Base-by-base conservation (phyloP, 192 early-diverging fungal species). In the Podochytrium sp. region DNA sequence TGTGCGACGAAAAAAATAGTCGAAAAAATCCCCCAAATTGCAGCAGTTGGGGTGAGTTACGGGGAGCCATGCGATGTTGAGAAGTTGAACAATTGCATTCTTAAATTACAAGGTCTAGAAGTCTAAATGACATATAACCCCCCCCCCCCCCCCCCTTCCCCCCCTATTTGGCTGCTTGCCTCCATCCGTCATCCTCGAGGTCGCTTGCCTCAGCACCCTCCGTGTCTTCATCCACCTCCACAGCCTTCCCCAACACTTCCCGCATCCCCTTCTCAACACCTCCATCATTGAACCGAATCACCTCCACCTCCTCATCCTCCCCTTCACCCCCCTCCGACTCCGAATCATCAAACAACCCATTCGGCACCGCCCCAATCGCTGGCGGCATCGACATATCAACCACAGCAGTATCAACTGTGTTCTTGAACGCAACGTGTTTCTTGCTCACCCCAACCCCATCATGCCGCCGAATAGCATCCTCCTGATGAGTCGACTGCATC, bases 301-400 rank as follows among this genome's bases (percentile, higher is more conserved):
- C 25, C 7, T 50, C 16, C 25, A 12, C 20, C 2, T 35, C 66
- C 33, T 52, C 47, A 7, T 55, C 33, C 30, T n/a, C 39, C 18
- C 37, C 52, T 14, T 60, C 57, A 16, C 34, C 51, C 5, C 35
- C 52, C 5, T 55, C 55, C 1, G 69, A 12, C 7, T 61, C 59
- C 20, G 59, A 71, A 42, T 57, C 69, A 30, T 59, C 56, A 71
- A 71, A 71, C 29, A 71, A 60, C n/a, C 56, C 56, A 32, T 65
- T 35, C 41, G 25, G n/a, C 6, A 47, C 27, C 2, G 63, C 63
- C 7, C 14, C 41, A n/a, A 30, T 25, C 2, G 63, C 39, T 47
- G 63, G 63, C 1, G 63, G 63, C 63, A 25, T 20, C 4, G 63
- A 65, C 29, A 65, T 14, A 29, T 65, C 63, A 12, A 65, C 63